Evolutionary conservation across 2,329 filamentous ascomycete species (phyloP).

Genomic region (Talaromyces atroroseus): DNA sequence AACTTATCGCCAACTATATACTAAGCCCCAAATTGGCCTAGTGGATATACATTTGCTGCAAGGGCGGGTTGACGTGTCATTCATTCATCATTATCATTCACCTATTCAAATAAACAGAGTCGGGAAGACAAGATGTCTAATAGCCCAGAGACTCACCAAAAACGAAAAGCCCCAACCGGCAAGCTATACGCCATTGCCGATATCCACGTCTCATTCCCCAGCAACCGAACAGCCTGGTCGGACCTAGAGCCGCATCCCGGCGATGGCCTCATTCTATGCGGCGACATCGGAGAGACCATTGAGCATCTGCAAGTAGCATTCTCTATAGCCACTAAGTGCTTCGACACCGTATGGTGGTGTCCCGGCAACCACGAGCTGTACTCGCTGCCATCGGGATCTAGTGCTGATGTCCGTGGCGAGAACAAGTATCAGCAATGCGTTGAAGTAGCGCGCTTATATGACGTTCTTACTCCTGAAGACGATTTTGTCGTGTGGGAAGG

Average conservation of each 20-base stretch:
- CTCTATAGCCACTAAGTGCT: constrained; percentile 7
- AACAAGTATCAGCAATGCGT: constrained; percentile 12
- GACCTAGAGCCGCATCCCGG: constrained; percentile 12
- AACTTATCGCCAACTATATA: background rate
- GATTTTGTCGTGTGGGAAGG: constrained; percentile 13
- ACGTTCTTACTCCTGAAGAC: constrained; percentile 10
- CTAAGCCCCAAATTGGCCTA: background rate
- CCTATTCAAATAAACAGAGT: background rate
- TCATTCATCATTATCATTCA: background rate
- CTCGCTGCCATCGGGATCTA: constrained; percentile 8
- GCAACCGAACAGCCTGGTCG: constrained; percentile 9
- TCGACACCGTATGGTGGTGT: constrained; percentile 13
- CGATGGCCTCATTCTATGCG: constrained; percentile 12
- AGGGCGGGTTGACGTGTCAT: background rate
- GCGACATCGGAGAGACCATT: constrained; percentile 11
- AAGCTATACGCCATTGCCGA: constrained; percentile 13
- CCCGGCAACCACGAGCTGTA: constrained; percentile 14
- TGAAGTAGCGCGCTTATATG: constrained; percentile 10
- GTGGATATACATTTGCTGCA: background rate
- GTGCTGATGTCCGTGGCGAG: constrained; percentile 6
- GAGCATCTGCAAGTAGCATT: constrained; percentile 12
- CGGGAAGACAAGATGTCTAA: background rate
- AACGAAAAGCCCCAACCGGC: background rate
- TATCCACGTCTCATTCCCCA: constrained; percentile 8
- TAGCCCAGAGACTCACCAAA: background rate